phyloP scores from a whole-genome alignment of 371 early-diverging fungal species.

The Actinomortierella wolfii region DNA sequence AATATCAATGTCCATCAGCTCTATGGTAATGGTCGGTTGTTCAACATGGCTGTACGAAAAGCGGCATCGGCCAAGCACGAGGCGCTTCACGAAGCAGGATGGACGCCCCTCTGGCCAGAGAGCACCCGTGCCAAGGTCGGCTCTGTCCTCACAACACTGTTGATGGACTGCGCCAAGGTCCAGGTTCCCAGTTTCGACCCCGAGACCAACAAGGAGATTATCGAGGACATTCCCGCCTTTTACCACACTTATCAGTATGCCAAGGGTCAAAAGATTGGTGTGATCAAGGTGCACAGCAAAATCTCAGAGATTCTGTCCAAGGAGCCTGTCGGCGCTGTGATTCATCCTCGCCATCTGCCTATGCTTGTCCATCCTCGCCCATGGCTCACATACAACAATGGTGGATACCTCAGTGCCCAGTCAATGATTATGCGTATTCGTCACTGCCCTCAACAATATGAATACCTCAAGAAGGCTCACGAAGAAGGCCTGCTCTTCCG shows the following conservation, averaged over 20 bases:
- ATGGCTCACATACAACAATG: slow-evolving; percentile 89
- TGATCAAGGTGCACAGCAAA: slow-evolving; percentile 72
- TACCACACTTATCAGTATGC: slow-evolving; percentile 71
- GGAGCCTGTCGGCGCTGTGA: slow-evolving; percentile 65
- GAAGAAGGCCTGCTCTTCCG: slow-evolving; percentile 69
- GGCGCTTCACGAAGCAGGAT: slow-evolving; percentile 51
- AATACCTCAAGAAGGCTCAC: slow-evolving; percentile 83
- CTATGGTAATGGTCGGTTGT: slow-evolving; percentile 73
- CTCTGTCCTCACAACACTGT: slow-evolving; percentile 68
- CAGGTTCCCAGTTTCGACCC: slow-evolving; percentile 64
- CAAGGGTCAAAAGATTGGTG: slow-evolving; percentile 73
- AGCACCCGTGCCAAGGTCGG: slow-evolving; percentile 68
- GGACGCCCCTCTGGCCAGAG: slow-evolving; percentile 73
- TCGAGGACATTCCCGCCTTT: slow-evolving; percentile 81
- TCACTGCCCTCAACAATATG: slow-evolving; percentile 73
- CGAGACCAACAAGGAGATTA: slow-evolving; percentile 57
- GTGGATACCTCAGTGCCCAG: slow-evolving; percentile 87
- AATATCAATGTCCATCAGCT: slow-evolving; percentile 58
- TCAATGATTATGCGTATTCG: slow-evolving; percentile 78
- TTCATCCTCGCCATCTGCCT: slow-evolving; percentile 85
- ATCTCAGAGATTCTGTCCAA: slow-evolving; percentile 73
- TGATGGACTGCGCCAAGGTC: slow-evolving; percentile 79
- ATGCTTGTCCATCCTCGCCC: slow-evolving; percentile 96
- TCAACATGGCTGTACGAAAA: slow-evolving; percentile 79
- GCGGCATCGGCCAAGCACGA: slow-evolving; percentile 63